These are phyloP conservation scores for Tetracladium setigerum DNA, from an alignment of 495 filamentous ascomycete species.

Conservation along the genomic window DNA sequence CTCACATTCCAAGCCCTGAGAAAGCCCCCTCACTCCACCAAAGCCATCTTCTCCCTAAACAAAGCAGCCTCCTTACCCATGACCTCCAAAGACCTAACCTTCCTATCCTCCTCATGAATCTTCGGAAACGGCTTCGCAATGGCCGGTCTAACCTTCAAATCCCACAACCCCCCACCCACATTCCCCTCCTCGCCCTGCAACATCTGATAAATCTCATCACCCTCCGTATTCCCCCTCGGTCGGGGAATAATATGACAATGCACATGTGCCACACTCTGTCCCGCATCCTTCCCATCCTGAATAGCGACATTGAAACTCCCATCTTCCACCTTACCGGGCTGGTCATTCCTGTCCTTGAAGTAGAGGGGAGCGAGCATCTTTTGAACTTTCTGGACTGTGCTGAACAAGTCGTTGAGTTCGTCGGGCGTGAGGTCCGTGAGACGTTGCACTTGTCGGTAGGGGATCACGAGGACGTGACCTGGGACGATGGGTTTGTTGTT, in stretches of 20 bases:
- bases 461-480: constrained; percentile 82
- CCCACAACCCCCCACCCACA: constrained; percentile 54
- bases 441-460: constrained; percentile 55
- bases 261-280: constrained; percentile 84
- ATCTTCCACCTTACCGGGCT: constrained; percentile 18
- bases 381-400: constrained; percentile 72
- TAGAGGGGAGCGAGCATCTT: constrained; percentile 71
- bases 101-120: constrained; percentile 62
- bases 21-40: constrained; percentile 34
- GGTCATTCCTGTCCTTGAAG: constrained; percentile 24
- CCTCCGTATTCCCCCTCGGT: constrained; percentile 38
- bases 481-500: constrained; percentile 94
- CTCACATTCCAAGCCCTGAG: too few species aligned
- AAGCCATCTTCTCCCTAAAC: constrained; percentile 38
- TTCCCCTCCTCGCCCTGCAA: constrained; percentile 83
- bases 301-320: constrained; percentile 83
- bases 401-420: constrained; percentile 81
- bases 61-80: constrained; percentile 74
- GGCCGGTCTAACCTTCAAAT: constrained; percentile 27
- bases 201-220: constrained; percentile 64
- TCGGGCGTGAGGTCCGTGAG: constrained; percentile 63
- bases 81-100: constrained; percentile 59
- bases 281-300: constrained; percentile 83
- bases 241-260: constrained; percentile 93
- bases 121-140: constrained; percentile 39